phyloP scores from a whole-genome alignment of 805 yeast genomes.

The Wickerhamomyces strasburgensis region DNA sequence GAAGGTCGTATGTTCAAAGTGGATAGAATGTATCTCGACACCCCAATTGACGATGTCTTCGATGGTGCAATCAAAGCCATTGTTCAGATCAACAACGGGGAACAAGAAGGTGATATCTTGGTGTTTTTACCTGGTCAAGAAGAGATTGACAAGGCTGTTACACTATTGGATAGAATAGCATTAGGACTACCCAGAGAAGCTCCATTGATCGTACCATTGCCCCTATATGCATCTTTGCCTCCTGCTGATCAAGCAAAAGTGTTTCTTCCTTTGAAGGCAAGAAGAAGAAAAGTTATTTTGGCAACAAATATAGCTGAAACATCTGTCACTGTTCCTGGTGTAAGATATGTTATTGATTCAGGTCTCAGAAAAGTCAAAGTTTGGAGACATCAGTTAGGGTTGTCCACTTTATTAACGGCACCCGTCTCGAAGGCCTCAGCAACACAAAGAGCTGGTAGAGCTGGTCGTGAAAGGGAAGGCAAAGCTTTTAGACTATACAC shows the following conservation, averaged over 20 bases:
- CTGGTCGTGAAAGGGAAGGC: conserved; percentile 97
- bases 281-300: conserved; percentile 77
- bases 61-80: conserved; percentile 72
- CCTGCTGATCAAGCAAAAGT: conserved; percentile 78
- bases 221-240: conserved; percentile 91
- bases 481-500: conserved; percentile 82
- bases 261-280: conserved; percentile 59
- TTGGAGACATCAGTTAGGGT: conserved; percentile 89
- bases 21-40: conserved; percentile 57
- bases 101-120: conserved; percentile 78
- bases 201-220: conserved; percentile 71
- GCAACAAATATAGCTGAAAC: conserved; percentile 98
- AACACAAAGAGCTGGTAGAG: conserved; percentile 94
- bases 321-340: conserved; percentile 93
- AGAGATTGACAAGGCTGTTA: conserved; percentile 84
- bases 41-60: conserved; percentile 74
- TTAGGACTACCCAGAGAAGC: conserved; percentile 68
- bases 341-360: conserved; percentile 85
- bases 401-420: conserved; percentile 87
- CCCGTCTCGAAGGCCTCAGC: conserved; percentile 95
- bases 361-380: conserved; percentile 92
- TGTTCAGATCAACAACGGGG: conserved; percentile 72
- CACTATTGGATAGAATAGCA: conserved; percentile 52
- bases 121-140: conserved; percentile 96
- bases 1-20: conserved; percentile 92